Evolutionary conservation across 768 basidiomycete genomes (phyloP), one percentile per base, ranked within the genome.

Genomic region (Rhizopogon vulgaris): DNA sequence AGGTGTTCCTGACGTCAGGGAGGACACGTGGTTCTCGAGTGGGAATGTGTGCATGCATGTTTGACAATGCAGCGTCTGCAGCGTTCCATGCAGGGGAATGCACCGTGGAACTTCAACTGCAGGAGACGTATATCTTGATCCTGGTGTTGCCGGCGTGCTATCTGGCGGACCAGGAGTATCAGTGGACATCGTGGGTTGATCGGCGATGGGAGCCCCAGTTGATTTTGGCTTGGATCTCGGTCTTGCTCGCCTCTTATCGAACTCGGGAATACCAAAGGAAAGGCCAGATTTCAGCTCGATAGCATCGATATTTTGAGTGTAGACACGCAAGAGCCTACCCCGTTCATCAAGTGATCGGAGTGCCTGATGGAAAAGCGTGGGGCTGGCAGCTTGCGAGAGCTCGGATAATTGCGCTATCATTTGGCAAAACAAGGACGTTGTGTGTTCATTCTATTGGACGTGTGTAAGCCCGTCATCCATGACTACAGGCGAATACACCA

Each of bases 221-320:
- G 71, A 56, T 48, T 77, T 78, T 32, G 59, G 68, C 60, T 77
- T 82, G 15, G 76, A 69, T 47, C 79, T 75, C 24, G 75, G 66
- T 63, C 78, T 83, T 42, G 59, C 71, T n/a, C 81, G 77, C 59
- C 74, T 80, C 54, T 71, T 76, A 54, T 80, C 77, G 55, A 80
- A 82, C 51, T 79, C 78, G 24, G 91, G 90, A 10, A 94, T 76
- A n/a, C 92, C 91, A 55, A 90, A 89, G 1, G 85, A 83, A 9
- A 95, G 77, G 3, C 93, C 93, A n/a, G 80, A 85, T 65, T 91
- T 92, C 53, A 74, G 74, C 64, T 95, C 93, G 38, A 95, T 83
- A 24, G 84, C 85, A 64, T 95, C 93, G 54, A 94, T 94, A 69
- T 95, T 94, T 73, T 95, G 93, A 0, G 93, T 94, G 68, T 94